Evolutionary conservation across 371 early-diverging fungal genomes (phyloP), one percentile per base, ranked within the genome.

Genomic region (Rhizopus delemar): DNA sequence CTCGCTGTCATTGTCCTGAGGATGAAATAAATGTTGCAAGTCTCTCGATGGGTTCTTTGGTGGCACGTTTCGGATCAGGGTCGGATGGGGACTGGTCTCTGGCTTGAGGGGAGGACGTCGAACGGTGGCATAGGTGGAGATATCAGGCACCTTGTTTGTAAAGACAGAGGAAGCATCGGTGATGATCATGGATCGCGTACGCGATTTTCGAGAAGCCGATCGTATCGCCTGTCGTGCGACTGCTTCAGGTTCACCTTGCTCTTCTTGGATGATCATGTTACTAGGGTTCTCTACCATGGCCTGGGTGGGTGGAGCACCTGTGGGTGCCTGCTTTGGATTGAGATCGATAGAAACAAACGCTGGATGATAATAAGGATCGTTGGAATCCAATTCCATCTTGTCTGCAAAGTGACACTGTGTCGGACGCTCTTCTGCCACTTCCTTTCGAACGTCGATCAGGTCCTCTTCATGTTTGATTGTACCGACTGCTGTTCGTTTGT

Each of bases 321-420:
- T 29, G 41, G 41, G 5, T 22, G 36, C 35, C 46, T 56, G 8
- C 11, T 35, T 34, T 45, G 41, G 46, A 46, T 61, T 55, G 6
- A 58, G 11, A 45, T 66, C 57, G 33, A 66, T 57, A 0, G 65
- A 57, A 8, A 58, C 60, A 46, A 39, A 46, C 3, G 46, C 59
- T 8, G 33, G 43, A 16, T 60, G 55, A 11, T 54, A 55, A 38
- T 74, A 74, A n/a, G 65, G 51, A 28, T 66, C 74, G 0, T 62
- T 56, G 2, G 73, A 68, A 38, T 74, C 66, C 12, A 78, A 22
- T 50, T 78, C 78, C 60, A 78, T 61, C 32, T 78, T 78, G 55
- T 78, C 78, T 8, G 70, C 64, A 66, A 77, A 74, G n/a, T 74
- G 59, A 16, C 70, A 77, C 3, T 56, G 57, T 7, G 59, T 51